These are phyloP conservation scores for Phytophthora nicotianae DNA, from an alignment of 352 stramenopile species.

Conservation along the genomic window DNA sequence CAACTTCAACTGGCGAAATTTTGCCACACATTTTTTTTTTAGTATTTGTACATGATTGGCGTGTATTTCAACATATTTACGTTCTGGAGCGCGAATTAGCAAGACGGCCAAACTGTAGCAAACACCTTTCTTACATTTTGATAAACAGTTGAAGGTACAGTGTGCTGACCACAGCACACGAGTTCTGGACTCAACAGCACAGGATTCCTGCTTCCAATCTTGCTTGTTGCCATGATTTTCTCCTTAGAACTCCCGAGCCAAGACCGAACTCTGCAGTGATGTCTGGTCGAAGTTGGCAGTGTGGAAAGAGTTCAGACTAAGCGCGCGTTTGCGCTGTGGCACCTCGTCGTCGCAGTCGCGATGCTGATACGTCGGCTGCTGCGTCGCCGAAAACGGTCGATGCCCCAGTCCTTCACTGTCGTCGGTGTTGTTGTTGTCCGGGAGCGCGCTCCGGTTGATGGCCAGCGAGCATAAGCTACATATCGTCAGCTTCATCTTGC, in stretches of 20 bases:
- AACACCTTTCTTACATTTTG: conserved; percentile 16
- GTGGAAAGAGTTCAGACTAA: conserved; percentile 82
- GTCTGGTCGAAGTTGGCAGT: conserved; percentile 85
- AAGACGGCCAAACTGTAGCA: conserved; percentile 5
- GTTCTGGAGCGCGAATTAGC: conserved; percentile 7
- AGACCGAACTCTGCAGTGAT: conserved; percentile 46
- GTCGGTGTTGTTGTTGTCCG: conserved; percentile 50
- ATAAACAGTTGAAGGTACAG: conserved; percentile 10
- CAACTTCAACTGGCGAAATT: neutral
- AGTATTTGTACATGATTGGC: conserved; percentile 13
- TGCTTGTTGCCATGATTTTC: conserved; percentile 7
- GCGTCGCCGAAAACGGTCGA: conserved; percentile 55
- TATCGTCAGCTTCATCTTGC: conserved; percentile 89
- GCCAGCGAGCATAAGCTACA: conserved; percentile 78
- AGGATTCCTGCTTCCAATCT: neutral
- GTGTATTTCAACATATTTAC: conserved; percentile 20
- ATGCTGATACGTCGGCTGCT: conserved; percentile 36
- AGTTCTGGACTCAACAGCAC: conserved; percentile 30
- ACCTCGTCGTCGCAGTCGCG: conserved; percentile 36
- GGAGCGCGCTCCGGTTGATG: conserved; percentile 71
- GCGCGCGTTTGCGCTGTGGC: conserved; percentile 44
- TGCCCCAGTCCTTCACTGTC: conserved; percentile 38
- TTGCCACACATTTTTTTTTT: neutral
- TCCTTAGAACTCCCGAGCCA: conserved; percentile 50
- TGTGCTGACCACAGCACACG: conserved; percentile 18